Evolutionary conservation across 164 flowering plant species (phyloP), one percentile per base, ranked within the genome.

Genomic region (Umbellularia californica): DNA sequence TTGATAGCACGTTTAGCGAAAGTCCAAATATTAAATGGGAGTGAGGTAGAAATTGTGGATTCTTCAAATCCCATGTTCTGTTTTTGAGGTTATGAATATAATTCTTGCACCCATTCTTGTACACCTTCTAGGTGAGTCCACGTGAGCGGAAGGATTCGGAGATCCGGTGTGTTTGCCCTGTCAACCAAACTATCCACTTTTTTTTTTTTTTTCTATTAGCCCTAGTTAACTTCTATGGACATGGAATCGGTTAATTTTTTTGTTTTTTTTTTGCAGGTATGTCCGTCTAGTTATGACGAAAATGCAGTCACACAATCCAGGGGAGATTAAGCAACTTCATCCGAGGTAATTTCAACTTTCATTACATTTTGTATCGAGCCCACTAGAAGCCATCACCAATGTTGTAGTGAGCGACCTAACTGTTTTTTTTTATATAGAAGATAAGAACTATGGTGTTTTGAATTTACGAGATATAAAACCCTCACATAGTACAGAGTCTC

Each of bases 91-190:
- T 20, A 12, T 5, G 10, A 13, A 23, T n/a, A 3, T 30, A 75
- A 74, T 28, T 72, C 70, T 47, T 79, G 47, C 15, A 30, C 17
- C 76, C 51, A 12, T 71, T 55, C 47, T 65, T 71, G 27, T 79
- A 9, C n/a, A 75, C 77, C 65, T 84, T 79, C 30, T 85, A 95
- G 99, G 87, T 95, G 51, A 85, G 88, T 66, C 76, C 82, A 72
- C 97, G 96, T 28, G 99, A 95, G 75, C 80, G 98, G 77, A 95
- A 87, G 81, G 98, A 95, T 22, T 93, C 99, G 72, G 99, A 95
- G 83, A 95, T 95, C 64, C 87, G 99, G 99, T 95, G 82, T 50
- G 81, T 75, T 58, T 15, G 7, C 5, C 60, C 60, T 5, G 17
- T 55, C 17, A 55, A 55, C n/a, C 19, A 20, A 55, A 41, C 47